A percentile compares a stretch with the other conserved stretches of the same genome.
Conservation (phyloP, 371 early-diverging fungal genomes). For the Rhizopus sp. region DNA sequence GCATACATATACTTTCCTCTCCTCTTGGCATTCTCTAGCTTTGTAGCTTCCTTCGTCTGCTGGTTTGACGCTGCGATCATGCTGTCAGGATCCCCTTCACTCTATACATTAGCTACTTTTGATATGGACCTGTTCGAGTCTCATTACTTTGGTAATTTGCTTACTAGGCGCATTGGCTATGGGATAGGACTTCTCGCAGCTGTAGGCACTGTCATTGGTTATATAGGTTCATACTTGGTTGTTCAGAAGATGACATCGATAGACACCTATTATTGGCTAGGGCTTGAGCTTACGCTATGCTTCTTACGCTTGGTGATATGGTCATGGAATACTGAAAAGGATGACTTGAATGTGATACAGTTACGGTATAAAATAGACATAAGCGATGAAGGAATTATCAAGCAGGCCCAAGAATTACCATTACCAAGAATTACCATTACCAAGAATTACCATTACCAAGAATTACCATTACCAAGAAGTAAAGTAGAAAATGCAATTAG, state of each 20-base stretch:
- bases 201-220: not conserved
- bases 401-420: not conserved
- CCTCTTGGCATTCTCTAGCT: not conserved
- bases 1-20: not conserved
- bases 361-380: not conserved
- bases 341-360: not conserved
- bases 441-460: too few species aligned
- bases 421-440: too few species aligned
- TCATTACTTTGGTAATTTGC: not conserved
- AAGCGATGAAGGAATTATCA: not conserved
- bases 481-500: too few species aligned
- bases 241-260: not conserved
- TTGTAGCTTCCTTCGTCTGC: not conserved
- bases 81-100: not conserved
- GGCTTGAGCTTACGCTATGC: not conserved
- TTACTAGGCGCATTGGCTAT: not conserved
- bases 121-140: not conserved
- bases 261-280: not conserved
- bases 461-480: too few species aligned
- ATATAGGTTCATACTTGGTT: not conserved
- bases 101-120: not conserved
- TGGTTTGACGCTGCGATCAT: not conserved
- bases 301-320: not conserved
- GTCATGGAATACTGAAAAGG: not conserved
- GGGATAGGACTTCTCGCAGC: not conserved